phyloP scores from a whole-genome alignment of 495 filamentous ascomycete genomes.

The Hyaloscypha bicolor region DNA sequence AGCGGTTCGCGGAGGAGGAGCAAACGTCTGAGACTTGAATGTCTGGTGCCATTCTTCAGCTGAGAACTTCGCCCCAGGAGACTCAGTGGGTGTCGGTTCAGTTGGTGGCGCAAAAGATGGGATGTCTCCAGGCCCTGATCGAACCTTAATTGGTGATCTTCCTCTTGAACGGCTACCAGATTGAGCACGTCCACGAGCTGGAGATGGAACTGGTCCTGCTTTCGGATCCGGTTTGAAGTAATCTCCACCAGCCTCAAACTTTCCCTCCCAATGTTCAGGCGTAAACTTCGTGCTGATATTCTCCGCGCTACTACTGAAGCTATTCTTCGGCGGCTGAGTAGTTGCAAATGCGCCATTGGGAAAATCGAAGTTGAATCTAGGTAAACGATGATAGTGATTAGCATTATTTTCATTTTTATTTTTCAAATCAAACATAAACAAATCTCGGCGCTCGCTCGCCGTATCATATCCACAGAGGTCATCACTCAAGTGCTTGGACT shows the following conservation, averaged over 20 bases:
- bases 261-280: constrained; percentile 59
- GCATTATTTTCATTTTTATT: constrained; percentile 19
- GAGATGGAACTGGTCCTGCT: constrained; percentile 22
- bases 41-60: constrained; percentile 67
- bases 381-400: constrained; percentile 8
- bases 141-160: constrained; percentile 38
- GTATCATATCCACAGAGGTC: no score
- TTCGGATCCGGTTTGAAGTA: constrained; percentile 51
- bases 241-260: constrained; percentile 50
- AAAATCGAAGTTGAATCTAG: constrained; percentile 53
- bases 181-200: constrained; percentile 36
- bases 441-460: neutral
- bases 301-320: constrained; percentile 61
- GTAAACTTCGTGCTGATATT: constrained; percentile 78
- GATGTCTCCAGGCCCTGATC: constrained; percentile 14
- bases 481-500: constrained; percentile 7
- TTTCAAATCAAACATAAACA: neutral
- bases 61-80: constrained; percentile 54
- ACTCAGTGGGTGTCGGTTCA: constrained; percentile 12
- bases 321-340: constrained; percentile 26
- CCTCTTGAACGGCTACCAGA: constrained; percentile 36
- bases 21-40: constrained; percentile 63
- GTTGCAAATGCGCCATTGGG: constrained; percentile 41
- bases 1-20: constrained; percentile 29
- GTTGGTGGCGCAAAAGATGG: constrained; percentile 11